Base-by-base conservation (phyloP, 2,329 filamentous ascomycete species). In the Colletotrichum destructivum region DNA sequence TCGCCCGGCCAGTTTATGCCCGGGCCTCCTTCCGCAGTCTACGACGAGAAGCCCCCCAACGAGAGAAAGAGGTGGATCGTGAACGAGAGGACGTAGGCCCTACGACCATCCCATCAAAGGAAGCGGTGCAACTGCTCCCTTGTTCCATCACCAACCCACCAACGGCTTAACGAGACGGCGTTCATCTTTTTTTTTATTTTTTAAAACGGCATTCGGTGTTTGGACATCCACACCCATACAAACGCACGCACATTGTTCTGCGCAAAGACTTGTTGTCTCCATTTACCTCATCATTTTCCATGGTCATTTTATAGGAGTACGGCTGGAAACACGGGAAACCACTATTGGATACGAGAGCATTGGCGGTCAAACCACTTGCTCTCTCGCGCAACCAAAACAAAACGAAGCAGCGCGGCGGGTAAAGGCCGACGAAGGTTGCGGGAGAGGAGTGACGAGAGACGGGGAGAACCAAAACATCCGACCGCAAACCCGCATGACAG, bases 41-140 rank as follows among this genome's bases (percentile, higher is more conserved):
- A 81, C 67, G 76, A 79, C 16, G 80, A 82, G 71, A 82, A 84
- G 73, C 75, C 79, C 12, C 81, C 66, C 42, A 84, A 83, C 76
- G 79, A 82, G 61, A 85, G 84, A 78, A 87, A 84, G 81, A 86
- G 82, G 78, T 88, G 86, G 85, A 79, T 79, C 23, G 82, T 86
- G 60, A 80, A 75, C 21, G 77, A 82, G 67, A 81, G 85, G 76
- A 86, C 84, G 69, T 87, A 76, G n/a, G 26, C 35, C 15, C 21
- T 31, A 18, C 9, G 11, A 12, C 46, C 15, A 12, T 18, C 5
- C 3, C 15, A 12, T n/a, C 2, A 16, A n/a, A 49, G 21, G 49
- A 35, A 54, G 16, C 18, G 16, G 44, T 54, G 57, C n/a, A n/a
- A 44, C 31, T 67, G 31, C 16, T 42, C 16, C n/a, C 35, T 38